Evolutionary conservation across 306 rosid species (phyloP), one percentile per base, ranked within the genome.

Genomic region (Adenanthera pavonina): DNA sequence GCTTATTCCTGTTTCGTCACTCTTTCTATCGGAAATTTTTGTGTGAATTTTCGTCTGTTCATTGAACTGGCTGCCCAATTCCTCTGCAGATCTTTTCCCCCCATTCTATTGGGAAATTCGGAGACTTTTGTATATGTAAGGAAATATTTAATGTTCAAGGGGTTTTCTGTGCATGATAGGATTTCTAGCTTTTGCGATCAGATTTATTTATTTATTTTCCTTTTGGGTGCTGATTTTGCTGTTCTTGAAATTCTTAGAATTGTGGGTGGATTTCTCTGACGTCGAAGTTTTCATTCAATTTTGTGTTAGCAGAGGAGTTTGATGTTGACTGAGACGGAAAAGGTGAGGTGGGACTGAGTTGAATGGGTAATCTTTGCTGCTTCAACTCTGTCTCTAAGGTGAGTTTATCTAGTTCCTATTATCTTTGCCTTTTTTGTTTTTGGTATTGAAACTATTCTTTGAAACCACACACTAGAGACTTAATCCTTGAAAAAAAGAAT

Each of bases 321-420:
- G 90, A 94, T 94, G 95, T 85, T 89, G 87, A 81, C 67, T 84
- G 83, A 84, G 81, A 76, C 76, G 80, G 76, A 86, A 85, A 72
- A 78, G 73, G 73, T 87, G 89, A 90, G 86, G 84, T 78, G 83
- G 89, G 76, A 80, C 68, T 84, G 84, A 80, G 86, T 85, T 89
- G 72, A 43, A 92, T 94, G 98, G 97, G 87, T 86, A 88, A 77
- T 84, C 53, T 94, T 41, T 90, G 98, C 75, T 94, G 95, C 88
- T 94, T 94, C 91, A 87, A 82, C 77, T 88, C 92, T 90, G 79
- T 87, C 35, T 88, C 87, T 82, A 90, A 89, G 94, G 94, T 92
- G 75, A 84, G 89, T 60, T 72, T 53, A 66, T 81, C 79, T 74
- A 14, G 25, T 15, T 44, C 66, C 74, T 67, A 5, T 61, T 12